Base-by-base conservation (phyloP, 768 basidiomycete species). In the Lactarius quietus region DNA sequence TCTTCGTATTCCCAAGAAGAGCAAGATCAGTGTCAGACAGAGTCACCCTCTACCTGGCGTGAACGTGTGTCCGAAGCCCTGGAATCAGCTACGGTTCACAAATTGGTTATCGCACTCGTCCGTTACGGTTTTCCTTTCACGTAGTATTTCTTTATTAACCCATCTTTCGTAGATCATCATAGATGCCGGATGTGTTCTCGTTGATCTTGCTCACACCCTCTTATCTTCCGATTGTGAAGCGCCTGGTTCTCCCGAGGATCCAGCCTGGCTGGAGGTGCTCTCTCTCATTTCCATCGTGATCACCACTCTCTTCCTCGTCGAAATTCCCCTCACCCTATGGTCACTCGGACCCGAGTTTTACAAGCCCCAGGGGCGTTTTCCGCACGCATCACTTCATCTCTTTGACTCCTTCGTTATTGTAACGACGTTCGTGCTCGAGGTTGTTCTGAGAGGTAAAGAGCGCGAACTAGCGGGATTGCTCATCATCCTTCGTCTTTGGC, bases 401-500 rank as follows among this genome's bases (percentile, higher is more conserved):
- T 89, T 93, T 70, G 92, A 93, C 76, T 84, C 85, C 9, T 57
- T 82, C 48, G 81, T 93, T 66, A 86, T 93, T 71, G 20, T 91
- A 64, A 81, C 82, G 8, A 93, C 91, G 1, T 91, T 93, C 72
- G 75, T 86, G 7, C 80, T 93, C 36, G 92, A 93, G 73, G 79
- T 88, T 8, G 80, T 82, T 10, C 77, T 93, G 17, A 82, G 81
- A 70, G 91, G 92, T 3, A 81, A 77, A 59, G 88, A 89, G 72
- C 77, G 84, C 65, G 89, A 93, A 70, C 80, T 93, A 26, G 88
- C 86, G 1, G 83, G 81, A 7, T 76, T 93, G 29, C 82, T 93
- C 38, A 80, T 93, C 48, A 76, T 89, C 23, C 77, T 93, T 33
- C 91, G 92, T 74, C 74, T 93, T 17, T 92, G 92, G 92, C 81